Percentiles rank a stretch among this genome's conserved stretches.
These are phyloP conservation scores for Lactifluus rugatus DNA, from an alignment of 768 basidiomycete genomes.

Conservation along the genomic window DNA sequence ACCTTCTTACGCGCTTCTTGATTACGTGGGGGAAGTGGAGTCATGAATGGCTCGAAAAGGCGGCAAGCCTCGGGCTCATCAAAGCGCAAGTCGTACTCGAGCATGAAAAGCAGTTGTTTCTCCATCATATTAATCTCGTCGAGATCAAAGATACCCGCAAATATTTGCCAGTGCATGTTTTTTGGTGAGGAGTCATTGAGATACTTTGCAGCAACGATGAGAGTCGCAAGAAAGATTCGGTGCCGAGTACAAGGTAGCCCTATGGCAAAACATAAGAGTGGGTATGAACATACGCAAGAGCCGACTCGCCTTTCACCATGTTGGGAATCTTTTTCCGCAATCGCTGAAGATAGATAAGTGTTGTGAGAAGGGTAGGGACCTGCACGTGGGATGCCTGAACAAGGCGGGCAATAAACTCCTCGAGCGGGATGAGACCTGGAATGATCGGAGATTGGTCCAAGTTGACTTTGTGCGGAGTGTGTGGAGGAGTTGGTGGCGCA, in stretches of 20 bases:
- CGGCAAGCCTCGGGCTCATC: conserved; percentile 65
- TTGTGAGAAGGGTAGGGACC: conserved; percentile 82
- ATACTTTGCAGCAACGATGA: conserved; percentile 95
- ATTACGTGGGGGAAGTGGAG: conserved; percentile 16
- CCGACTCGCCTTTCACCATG: conserved; percentile 64
- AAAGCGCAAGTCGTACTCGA: conserved; percentile 90
- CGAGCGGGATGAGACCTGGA: conserved; percentile 52
- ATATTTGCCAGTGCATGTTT: conserved; percentile 87
- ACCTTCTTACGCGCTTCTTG: conserved; percentile 42
- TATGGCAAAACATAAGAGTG: conserved; percentile 18
- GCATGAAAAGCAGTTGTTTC: conserved; percentile 83
- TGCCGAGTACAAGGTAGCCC: conserved; percentile 89
- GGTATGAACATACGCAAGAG: conserved; percentile 21
- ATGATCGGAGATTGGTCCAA: conserved; percentile 27
- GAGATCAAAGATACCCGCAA: conserved; percentile 66
- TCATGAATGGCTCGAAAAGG: conserved; percentile 63
- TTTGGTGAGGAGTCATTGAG: conserved; percentile 94
- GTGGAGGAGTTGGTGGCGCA: conserved; percentile 55
- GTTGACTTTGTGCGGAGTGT: conserved; percentile 44
- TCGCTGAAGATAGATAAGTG: conserved; percentile 85
- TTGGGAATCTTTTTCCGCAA: conserved; percentile 70
- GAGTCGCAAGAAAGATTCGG: conserved; percentile 89
- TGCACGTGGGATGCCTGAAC: conserved; percentile 80
- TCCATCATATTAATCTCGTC: conserved; percentile 94
- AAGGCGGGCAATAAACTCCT: conserved; percentile 76